Evolutionary conservation across 495 filamentous ascomycete genomes (phyloP), one percentile per base, ranked within the genome.

Genomic region (Neurospora tetrasperma): DNA sequence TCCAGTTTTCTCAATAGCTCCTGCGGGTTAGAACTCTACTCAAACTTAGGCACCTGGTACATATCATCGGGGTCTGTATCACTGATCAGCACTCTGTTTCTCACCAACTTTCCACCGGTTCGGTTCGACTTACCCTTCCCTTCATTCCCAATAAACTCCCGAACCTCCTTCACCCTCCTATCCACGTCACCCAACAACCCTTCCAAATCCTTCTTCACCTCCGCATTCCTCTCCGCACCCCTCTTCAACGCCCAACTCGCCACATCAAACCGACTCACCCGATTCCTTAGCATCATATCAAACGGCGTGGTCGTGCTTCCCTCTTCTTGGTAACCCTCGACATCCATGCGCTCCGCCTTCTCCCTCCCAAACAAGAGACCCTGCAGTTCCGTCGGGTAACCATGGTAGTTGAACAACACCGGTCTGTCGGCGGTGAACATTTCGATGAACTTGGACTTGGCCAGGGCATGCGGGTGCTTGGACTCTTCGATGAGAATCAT

Each of bases 371-470:
- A 92, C 2, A 92, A 83, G 68, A 92, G 76, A 0, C 90, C 89
- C 74, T 88, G 83, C 74, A 93, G 74, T 76, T 92, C 90, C 20
- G 85, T 84, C 11, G 84, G 77, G 74, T 92, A 92, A 14, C 90
- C 90, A 74, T 93, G 91, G 74, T 92, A 93, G 80, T 93, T 94
- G 82, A 92, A 89, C 76, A 89, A 84, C 48, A 92, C 84, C 10
- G 85, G 83, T 12, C 74, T 80, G 73, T 92, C 88, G 0, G 76
- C n/a, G 0, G 90, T 91, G 77, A 93, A 92, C 11, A 93, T 78
- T 1, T 84, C 80, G 40, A 85, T 79, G 72, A 91, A 93, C 0
- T 79, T 84, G n/a, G 85, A 81, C 20, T 79, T 77, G 9, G 78
- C 80, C 69, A 92, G 78, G 12, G 89, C 83, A 74, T 93, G 91